These are phyloP conservation scores for Colletotrichum endophyticum DNA, from an alignment of 2,329 filamentous ascomycete genomes.

Conservation along the genomic window DNA sequence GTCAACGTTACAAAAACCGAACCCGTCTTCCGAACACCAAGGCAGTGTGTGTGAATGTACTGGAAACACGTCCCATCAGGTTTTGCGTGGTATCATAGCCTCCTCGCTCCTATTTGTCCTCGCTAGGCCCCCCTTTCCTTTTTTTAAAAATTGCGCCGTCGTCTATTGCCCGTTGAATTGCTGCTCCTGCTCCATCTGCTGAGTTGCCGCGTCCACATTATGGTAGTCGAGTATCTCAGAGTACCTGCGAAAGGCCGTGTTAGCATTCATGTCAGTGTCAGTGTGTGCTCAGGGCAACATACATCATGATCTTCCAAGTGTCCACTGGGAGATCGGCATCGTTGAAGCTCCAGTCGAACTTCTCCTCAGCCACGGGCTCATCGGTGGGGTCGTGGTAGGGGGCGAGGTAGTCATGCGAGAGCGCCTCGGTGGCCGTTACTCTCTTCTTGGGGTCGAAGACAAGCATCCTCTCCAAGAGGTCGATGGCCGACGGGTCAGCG, in stretches of 20 bases:
- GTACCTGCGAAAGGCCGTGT: constrained; percentile 68
- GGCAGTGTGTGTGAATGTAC: constrained; percentile 21
- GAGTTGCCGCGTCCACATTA: constrained; percentile 72
- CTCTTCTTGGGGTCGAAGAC: constrained; percentile 98
- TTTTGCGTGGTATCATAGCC: constrained; percentile 25
- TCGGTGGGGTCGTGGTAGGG: constrained; percentile 98
- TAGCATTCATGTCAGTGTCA: neutral
- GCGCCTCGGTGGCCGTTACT: constrained; percentile 83
- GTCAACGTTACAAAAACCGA: constrained; percentile 18
- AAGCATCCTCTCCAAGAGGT: constrained; percentile 94
- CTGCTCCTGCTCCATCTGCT: constrained; percentile 28
- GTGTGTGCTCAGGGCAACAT: constrained; percentile 38
- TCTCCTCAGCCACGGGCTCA: constrained; percentile 93
- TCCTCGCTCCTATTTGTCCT: constrained; percentile 8
- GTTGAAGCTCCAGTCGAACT: constrained; percentile 99
- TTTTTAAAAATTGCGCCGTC: neutral
- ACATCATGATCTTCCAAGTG: constrained; percentile 99
- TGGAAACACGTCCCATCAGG: constrained; percentile 18
- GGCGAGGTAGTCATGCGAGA: constrained; percentile 90
- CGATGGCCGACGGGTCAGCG: constrained; percentile 83
- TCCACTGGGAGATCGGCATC: constrained; percentile 96
- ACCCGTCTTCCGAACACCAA: constrained; percentile 22
- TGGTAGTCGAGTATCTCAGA: constrained; percentile 99
- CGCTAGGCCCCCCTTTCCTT: neutral
- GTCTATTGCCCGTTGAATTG: constrained; percentile 41